Base-by-base conservation (phyloP, 495 filamentous ascomycete species). In the Tricharina praecox region DNA sequence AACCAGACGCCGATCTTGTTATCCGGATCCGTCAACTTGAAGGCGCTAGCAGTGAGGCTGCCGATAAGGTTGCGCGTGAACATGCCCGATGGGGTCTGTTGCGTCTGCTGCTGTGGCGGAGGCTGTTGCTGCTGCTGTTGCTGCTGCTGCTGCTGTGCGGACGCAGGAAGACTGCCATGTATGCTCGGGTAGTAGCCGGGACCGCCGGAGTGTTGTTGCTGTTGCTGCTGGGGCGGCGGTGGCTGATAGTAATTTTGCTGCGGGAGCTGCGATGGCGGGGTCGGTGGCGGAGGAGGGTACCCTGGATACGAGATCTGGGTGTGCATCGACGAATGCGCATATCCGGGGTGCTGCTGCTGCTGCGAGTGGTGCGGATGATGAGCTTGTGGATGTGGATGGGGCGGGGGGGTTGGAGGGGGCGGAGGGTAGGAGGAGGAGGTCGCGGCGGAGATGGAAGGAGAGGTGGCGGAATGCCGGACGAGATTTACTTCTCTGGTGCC, bases 61-160 rank as follows among this genome's bases (percentile, higher is more conserved):
- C 90, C 90, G 49, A 97, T 96, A 36, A 97, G 74, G 58, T 97
- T 97, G 42, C 90, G 67, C 0, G 90, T 95, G 65, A 90, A 96
- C 86, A 94, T 94, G 58, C 86, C 87, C 26, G 76, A 74, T 0
- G 80, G 80, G 13, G 66, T 62, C 26, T 63, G 66, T 39, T 61
- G 47, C 61, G 65, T 66, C 4, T 67, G 64, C 26, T 66, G 65
- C 34, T 53, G 54, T 30, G 47, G 66, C 20, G 34, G 63, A 52
- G 47, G 67, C 58, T 4, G 68, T 58, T 52, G 69, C 62, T 45
- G 63, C 21, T 36, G 0, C 58, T 59, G 13, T 60, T 66, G 50
- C 62, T 61, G 32, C 62, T 64, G 30, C n/a, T 15, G 20, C 21
- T 21, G 20, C n/a, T n/a, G n/a, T n/a, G n/a, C n/a, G n/a, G n/a